These are phyloP conservation scores for Aspergillus calidoustus DNA, from an alignment of 2,329 filamentous ascomycete species.

Conservation along the genomic window DNA sequence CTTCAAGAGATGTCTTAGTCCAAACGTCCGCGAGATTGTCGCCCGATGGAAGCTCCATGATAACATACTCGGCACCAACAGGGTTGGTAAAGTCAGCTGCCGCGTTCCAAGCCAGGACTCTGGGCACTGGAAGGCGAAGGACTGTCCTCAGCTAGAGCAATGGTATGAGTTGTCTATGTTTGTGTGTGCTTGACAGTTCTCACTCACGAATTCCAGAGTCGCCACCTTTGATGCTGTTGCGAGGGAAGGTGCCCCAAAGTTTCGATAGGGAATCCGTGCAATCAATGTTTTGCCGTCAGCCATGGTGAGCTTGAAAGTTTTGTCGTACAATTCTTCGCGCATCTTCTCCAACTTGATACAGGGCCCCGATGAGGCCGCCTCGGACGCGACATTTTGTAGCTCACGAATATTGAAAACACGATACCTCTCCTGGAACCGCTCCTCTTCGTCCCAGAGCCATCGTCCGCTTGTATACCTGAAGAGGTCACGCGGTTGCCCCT, in stretches of 20 bases:
- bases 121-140: constrained; percentile 23
- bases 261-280: constrained; percentile 29
- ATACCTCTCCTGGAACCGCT: constrained; percentile 38
- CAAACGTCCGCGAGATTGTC: constrained; percentile 32
- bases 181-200: background rate
- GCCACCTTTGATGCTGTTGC: constrained; percentile 31
- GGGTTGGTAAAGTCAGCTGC: constrained; percentile 20
- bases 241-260: constrained; percentile 26
- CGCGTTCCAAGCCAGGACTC: constrained; percentile 27
- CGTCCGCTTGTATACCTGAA: constrained; percentile 40
- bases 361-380: constrained; percentile 29
- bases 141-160: constrained; percentile 19
- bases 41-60: constrained; percentile 36
- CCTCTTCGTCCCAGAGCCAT: constrained; percentile 44
- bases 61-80: constrained; percentile 34
- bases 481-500: constrained; percentile 21
- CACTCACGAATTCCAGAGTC: constrained; percentile 31
- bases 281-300: constrained; percentile 24
- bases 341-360: constrained; percentile 45
- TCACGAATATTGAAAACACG: constrained; percentile 39
- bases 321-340: constrained; percentile 44
- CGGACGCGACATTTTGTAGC: constrained; percentile 37
- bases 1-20: constrained; percentile 30
- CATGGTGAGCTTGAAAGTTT: constrained; percentile 33
- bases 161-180: background rate